Base-by-base conservation (phyloP, 2,329 filamentous ascomycete species). In the Fusarium albidum region DNA sequence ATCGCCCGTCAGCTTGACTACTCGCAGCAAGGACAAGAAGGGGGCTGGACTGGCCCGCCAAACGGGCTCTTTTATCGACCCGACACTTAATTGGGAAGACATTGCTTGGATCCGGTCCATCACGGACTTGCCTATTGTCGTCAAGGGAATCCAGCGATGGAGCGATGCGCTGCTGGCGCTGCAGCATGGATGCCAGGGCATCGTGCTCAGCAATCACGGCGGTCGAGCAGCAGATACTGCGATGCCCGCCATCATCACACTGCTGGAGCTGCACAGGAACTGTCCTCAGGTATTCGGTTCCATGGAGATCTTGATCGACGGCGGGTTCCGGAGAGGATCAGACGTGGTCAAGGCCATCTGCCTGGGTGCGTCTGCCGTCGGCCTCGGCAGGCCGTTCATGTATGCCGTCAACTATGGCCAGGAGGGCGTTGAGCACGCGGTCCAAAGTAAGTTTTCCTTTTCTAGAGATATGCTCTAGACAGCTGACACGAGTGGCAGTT, bases 91-190 rank as follows among this genome's bases (percentile, higher is more conserved):
- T 77, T 91, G 87, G 88, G 78, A 82, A 37, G 88, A 89, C 67
- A 76, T 90, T 2, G 73, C 78, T 5, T 91, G 87, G 86, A 67
- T 90, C 17, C 82, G 86, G 9, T 27, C 21, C 3, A 31, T 52
- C 72, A 2, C 8, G 1, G 75, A 79, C 76, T 51, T 80, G 83
- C 75, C 85, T 65, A 61, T 91, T 76, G 74, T 87, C 59, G 41
- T 91, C 21, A 92, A 91, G 70, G 88, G 88, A 0, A 82, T 92
- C n/a, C 87, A 91, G 73, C 83, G 81, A 12, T 81, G 83, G 0
- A 75, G 77, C 33, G 89, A 92, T 69, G 88, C 88, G 12, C 75
- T 78, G 45, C 78, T 76, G 60, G 85, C 85, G 3, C 78, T 86
- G 29, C 79, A 87, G 44, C 66, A 79, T 11, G 87, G 85, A 0